phyloP scores from a whole-genome alignment of 179 eudicot species.

The Heliamphora ciliata region DNA sequence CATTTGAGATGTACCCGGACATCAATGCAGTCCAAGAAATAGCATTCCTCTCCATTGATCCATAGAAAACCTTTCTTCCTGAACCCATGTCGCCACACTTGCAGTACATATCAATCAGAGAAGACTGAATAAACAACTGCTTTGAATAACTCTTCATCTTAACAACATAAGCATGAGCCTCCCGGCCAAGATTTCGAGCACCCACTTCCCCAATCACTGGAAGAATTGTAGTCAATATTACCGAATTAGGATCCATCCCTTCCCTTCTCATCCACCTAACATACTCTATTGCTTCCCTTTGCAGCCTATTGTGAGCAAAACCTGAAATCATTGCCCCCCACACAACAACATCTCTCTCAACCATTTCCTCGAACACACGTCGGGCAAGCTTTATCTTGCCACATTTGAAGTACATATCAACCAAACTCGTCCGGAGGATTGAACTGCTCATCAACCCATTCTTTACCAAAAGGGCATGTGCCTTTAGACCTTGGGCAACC shows the following conservation, averaged over 20 bases:
- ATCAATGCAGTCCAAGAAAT: slow-evolving; percentile 85
- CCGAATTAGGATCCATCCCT: slow-evolving; percentile 57
- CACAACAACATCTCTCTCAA: slow-evolving; percentile 60
- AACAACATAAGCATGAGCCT: slow-evolving; percentile 65
- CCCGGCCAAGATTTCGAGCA: slow-evolving; percentile 53
- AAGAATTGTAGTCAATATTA: slow-evolving; percentile 56
- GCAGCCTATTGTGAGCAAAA: slow-evolving; percentile 61
- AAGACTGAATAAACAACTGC: slow-evolving; percentile 59
- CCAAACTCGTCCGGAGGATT: slow-evolving; percentile 56
- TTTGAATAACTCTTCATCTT: slow-evolving; percentile 53
- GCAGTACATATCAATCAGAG: slow-evolving; percentile 86
- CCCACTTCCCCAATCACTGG: slow-evolving; percentile 60
- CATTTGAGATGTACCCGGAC: slow-evolving; percentile 67
- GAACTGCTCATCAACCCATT: slow-evolving; percentile 55
- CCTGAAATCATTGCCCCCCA: slow-evolving; percentile 94
- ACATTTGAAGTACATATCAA: slow-evolving; percentile 88
- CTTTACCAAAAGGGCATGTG: slow-evolving; percentile 64
- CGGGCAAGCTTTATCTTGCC: slow-evolving; percentile 62
- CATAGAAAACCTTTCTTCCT: slow-evolving; percentile 62
- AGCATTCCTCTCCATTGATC: slow-evolving; percentile 49
- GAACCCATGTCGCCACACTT: slow-evolving; percentile 73
- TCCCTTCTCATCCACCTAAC: slow-evolving; percentile 57
- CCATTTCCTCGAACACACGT: slow-evolving; percentile 56
- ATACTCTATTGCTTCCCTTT: slow-evolving; percentile 44
- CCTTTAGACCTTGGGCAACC: slow-evolving; percentile 53